Conservation (phyloP, 108 stramenopile species). For the Thalassiosira profunda region DNA sequence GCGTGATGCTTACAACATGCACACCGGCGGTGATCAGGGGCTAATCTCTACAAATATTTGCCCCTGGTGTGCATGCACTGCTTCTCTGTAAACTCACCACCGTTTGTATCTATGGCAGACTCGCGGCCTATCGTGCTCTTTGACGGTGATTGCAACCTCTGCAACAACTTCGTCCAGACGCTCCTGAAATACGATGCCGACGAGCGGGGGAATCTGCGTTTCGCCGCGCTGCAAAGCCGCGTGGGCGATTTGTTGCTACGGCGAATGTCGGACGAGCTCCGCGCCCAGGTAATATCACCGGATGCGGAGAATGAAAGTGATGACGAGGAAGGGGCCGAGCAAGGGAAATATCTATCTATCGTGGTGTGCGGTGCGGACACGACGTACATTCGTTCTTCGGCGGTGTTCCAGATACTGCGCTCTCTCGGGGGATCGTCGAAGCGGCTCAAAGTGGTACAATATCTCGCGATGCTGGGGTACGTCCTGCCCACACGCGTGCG, state of each 20-base stretch:
- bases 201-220: conserved; percentile 23
- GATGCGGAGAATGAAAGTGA: background rate
- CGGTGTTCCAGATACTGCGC: conserved; percentile 30
- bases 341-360: conserved; percentile 26
- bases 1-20: background rate
- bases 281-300: conserved; percentile 3
- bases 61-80: background rate
- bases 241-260: conserved; percentile 36
- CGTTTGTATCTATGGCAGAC: background rate
- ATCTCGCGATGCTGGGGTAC: conserved; percentile 13
- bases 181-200: conserved; percentile 38
- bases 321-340: background rate
- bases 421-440: conserved; percentile 16
- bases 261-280: conserved; percentile 35
- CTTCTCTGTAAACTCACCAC: background rate
- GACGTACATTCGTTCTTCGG: conserved; percentile 39
- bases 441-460: conserved; percentile 17
- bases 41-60: background rate
- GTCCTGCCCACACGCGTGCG: conserved; percentile 17
- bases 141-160: conserved; percentile 28
- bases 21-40: too few relatives aligned
- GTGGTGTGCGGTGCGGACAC: conserved; percentile 21
- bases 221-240: conserved; percentile 39
- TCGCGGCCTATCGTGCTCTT: conserved; percentile 51
- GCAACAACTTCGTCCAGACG: conserved; percentile 20